Evolutionary conservation across 352 stramenopile genomes (phyloP).

Genomic region (Phytophthora syringae): DNA sequence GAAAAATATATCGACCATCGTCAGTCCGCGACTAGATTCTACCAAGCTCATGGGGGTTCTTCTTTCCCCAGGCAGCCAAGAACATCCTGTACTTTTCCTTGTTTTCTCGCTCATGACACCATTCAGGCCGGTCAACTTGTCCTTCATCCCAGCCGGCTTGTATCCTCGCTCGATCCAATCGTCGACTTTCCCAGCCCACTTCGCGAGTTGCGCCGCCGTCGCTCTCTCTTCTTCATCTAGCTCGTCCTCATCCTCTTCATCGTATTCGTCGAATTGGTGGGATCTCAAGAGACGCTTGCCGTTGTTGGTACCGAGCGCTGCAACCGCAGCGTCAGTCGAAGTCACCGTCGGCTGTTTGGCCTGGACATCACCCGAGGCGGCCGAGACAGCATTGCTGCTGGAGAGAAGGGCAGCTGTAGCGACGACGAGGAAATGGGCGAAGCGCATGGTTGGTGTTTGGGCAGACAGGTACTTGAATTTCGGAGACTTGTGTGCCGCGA

Average conservation of each 20-base stretch:
- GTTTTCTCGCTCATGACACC: neutral
- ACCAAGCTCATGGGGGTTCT: neutral
- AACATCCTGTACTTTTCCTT: conserved; percentile 1
- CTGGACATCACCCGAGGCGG: conserved; percentile 2
- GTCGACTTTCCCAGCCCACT: neutral
- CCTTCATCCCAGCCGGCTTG: neutral
- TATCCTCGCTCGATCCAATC: neutral
- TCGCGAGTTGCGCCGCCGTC: neutral
- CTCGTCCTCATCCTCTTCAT: neutral
- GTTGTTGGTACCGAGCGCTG: neutral
- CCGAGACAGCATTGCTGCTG: no score
- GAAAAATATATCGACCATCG: neutral
- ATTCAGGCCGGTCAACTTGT: neutral
- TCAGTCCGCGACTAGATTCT: neutral
- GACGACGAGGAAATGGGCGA: neutral
- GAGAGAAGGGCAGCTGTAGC: neutral
- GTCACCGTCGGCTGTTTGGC: no score
- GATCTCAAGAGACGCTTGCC: neutral
- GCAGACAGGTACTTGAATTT: neutral
- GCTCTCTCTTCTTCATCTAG: neutral
- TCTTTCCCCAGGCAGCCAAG: neutral
- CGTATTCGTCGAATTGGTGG: neutral
- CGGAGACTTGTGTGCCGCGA: neutral
- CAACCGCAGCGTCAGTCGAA: neutral
- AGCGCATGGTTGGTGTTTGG: conserved; percentile 8